phyloP scores from a whole-genome alignment of 1,284 basidiomycete species.

The Ustilago shanxiensis region DNA sequence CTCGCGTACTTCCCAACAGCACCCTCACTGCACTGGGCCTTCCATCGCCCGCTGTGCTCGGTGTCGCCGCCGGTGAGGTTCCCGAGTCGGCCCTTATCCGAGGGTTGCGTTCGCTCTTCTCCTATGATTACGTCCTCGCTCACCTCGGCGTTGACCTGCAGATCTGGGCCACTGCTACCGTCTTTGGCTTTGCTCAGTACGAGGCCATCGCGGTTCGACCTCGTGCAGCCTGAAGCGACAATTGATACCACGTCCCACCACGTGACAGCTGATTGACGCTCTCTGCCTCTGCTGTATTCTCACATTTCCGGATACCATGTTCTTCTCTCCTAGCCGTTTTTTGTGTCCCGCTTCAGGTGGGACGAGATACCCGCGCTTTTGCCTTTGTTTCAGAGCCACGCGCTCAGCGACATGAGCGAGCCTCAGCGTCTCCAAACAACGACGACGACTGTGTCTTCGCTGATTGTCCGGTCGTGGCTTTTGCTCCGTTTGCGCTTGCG shows the following conservation, averaged over 20 bases:
- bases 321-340: not conserved
- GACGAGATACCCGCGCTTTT: constrained; percentile 38
- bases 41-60: constrained; percentile 44
- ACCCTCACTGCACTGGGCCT: constrained; percentile 37
- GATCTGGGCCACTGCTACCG: constrained; percentile 55
- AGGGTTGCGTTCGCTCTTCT: constrained; percentile 33
- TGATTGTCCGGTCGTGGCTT: not conserved
- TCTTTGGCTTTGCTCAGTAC: constrained; percentile 52
- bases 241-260: not conserved
- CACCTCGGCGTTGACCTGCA: constrained; percentile 50
- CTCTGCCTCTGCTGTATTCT: constrained; percentile 18
- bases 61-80: constrained; percentile 56
- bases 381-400: not conserved
- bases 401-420: not conserved
- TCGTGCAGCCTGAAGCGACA: constrained; percentile 33
- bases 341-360: constrained; percentile 4
- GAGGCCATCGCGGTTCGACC: constrained; percentile 53
- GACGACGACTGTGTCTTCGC: not conserved
- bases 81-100: constrained; percentile 42
- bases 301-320: constrained; percentile 13
- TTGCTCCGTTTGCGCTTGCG: not conserved
- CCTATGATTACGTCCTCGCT: constrained; percentile 51
- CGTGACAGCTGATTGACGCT: not conserved
- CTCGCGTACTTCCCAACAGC: constrained; percentile 41
- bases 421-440: not conserved